Percentiles rank a stretch among this genome's conserved stretches.
These are phyloP conservation scores for Colletotrichum simmondsii DNA, from an alignment of 2,329 filamentous ascomycete genomes.

Conservation along the genomic window DNA sequence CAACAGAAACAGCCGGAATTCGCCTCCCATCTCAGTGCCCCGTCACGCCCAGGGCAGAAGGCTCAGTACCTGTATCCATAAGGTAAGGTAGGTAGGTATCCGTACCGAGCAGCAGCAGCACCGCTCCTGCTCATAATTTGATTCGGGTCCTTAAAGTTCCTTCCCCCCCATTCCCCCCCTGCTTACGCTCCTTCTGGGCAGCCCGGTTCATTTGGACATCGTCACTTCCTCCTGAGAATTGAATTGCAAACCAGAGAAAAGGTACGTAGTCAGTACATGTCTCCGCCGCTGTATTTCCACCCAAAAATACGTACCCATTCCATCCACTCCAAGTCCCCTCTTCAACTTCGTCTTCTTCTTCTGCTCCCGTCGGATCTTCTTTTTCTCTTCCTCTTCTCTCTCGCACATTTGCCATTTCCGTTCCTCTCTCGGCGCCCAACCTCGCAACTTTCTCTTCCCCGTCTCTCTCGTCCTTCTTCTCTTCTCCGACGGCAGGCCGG, in stretches of 20 bases:
- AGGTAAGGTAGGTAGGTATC: background rate
- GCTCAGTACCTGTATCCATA: background rate
- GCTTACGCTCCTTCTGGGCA: background rate
- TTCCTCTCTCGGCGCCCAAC: background rate
- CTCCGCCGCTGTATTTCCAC: background rate
- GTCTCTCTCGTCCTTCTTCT: background rate
- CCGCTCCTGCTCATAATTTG: background rate
- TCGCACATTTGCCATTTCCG: background rate
- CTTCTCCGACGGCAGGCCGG: conserved; percentile 20
- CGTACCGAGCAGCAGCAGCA: background rate
- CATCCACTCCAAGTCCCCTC: background rate
- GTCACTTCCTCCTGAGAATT: background rate
- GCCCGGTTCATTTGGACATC: background rate
- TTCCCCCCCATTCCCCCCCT: background rate
- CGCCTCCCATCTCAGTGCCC: background rate
- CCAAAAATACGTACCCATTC: conserved; percentile 18
- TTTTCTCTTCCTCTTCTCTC: background rate
- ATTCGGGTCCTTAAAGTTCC: background rate
- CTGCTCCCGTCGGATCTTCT: too few relatives aligned
- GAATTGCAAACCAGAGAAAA: background rate
- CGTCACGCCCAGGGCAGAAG: too few relatives aligned
- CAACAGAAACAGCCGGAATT: background rate
- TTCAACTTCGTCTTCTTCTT: background rate
- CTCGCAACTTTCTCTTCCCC: background rate
- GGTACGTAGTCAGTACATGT: conserved; percentile 14